Evolutionary conservation across 2,329 filamentous ascomycete genomes (phyloP).

Genomic region (Aureobasidium sp.): DNA sequence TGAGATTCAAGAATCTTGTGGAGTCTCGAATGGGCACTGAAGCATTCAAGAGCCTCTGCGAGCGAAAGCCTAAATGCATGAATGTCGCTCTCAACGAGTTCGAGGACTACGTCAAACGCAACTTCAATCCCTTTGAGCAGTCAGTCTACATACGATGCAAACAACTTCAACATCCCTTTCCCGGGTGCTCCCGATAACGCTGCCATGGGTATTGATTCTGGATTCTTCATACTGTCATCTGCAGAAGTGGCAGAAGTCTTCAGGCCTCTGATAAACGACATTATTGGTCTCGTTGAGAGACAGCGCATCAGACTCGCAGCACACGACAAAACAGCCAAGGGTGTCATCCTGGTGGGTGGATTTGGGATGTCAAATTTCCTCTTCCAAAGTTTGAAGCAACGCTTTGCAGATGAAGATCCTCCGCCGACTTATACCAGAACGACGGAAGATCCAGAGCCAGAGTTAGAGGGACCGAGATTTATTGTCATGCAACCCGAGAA

Average conservation of each 20-base stretch:
- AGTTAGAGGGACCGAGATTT: slow-evolving; percentile 25
- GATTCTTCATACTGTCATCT: slow-evolving; percentile 66
- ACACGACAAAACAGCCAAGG: slow-evolving; percentile 37
- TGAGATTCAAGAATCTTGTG: slow-evolving; percentile 72
- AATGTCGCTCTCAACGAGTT: slow-evolving; percentile 65
- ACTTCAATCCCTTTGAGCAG: slow-evolving; percentile 49
- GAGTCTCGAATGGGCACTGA: slow-evolving; percentile 57
- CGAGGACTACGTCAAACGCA: slow-evolving; percentile 76
- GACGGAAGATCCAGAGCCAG: no score
- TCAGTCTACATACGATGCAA: slow-evolving; percentile 57
- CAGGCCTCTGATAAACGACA: slow-evolving; percentile 56
- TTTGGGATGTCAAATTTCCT: slow-evolving; percentile 68
- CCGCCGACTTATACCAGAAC: slow-evolving; percentile 28
- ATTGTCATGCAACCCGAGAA: slow-evolving; percentile 70
- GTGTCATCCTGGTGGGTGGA: slow-evolving; percentile 74
- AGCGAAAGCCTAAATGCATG: slow-evolving; percentile 64
- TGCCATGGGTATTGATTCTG: slow-evolving; percentile 64
- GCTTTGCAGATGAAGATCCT: slow-evolving; percentile 48
- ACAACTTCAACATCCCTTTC: slow-evolving; percentile 68
- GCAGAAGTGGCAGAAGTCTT: slow-evolving; percentile 54
- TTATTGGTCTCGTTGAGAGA: slow-evolving; percentile 33
- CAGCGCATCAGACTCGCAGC: slow-evolving; percentile 34
- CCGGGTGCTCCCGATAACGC: slow-evolving; percentile 70
- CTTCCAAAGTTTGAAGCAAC: slow-evolving; percentile 60
- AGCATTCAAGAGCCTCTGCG: slow-evolving; percentile 56